phyloP scores from a whole-genome alignment of 2,329 filamentous ascomycete species.

The Blumeriella jaapii region DNA sequence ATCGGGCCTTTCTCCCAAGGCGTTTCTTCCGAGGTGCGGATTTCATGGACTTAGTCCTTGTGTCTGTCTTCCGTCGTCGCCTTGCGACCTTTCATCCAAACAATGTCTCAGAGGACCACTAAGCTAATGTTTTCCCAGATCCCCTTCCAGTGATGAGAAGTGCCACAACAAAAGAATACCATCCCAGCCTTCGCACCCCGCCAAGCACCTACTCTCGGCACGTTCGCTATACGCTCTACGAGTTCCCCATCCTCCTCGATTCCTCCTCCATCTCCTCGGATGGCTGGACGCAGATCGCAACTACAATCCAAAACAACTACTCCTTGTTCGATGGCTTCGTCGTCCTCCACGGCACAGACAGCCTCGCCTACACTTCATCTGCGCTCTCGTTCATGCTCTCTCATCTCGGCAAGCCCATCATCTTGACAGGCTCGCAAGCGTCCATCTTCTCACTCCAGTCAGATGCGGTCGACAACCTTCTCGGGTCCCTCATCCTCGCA shows the following conservation, averaged over 20 bases:
- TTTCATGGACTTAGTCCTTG: too few relatives aligned
- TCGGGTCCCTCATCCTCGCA: constrained; percentile 58
- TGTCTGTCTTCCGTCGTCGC: too few relatives aligned
- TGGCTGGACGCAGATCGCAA: constrained; percentile 59
- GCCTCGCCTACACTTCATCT: constrained; percentile 56
- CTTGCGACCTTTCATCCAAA: background rate
- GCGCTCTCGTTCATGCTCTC: constrained; percentile 65
- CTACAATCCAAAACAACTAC: constrained; percentile 49
- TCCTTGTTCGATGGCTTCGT: constrained; percentile 60
- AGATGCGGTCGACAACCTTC: constrained; percentile 60
- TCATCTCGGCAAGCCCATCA: constrained; percentile 59
- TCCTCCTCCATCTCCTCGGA: constrained; percentile 60
- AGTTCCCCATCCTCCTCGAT: constrained; percentile 58
- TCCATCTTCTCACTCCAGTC: constrained; percentile 62
- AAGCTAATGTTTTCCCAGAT: constrained; percentile 16
- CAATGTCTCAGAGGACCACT: too few relatives aligned
- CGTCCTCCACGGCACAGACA: constrained; percentile 61
- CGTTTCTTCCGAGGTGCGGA: too few relatives aligned
- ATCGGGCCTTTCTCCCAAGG: too few relatives aligned
- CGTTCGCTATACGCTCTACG: constrained; percentile 55
- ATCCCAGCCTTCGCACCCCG: constrained; percentile 42
- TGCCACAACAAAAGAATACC: constrained; percentile 17
- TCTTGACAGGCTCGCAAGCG: constrained; percentile 52
- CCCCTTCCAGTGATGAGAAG: constrained; percentile 24
- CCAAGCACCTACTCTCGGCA: constrained; percentile 51